A percentile compares a stretch with the other conserved stretches of the same genome.
These are phyloP conservation scores for Tremella mesenterica DNA, from an alignment of 768 basidiomycete genomes.

Conservation along the genomic window DNA sequence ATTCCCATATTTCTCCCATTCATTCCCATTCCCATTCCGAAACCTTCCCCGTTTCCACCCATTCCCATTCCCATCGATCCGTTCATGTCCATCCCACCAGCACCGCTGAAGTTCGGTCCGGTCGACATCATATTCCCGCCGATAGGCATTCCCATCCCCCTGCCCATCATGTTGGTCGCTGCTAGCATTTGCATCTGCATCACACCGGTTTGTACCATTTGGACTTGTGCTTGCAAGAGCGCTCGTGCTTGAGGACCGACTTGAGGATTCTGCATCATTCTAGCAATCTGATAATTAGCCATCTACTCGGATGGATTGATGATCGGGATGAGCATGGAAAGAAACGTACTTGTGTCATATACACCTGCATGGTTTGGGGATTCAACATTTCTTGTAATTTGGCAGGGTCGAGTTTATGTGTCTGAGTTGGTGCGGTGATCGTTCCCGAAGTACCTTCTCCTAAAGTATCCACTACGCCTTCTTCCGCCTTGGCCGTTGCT, in stretches of 20 bases:
- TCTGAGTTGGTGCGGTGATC: not conserved
- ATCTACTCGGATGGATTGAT: too few relatives aligned
- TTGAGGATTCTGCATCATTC: constrained; percentile 30
- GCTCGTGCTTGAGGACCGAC: constrained; percentile 13
- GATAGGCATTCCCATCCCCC: constrained; percentile 16
- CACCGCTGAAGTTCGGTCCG: constrained; percentile 14
- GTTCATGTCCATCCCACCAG: constrained; percentile 9
- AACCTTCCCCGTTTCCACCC: not conserved
- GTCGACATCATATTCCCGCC: constrained; percentile 17
- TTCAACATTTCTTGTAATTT: constrained; percentile 32
- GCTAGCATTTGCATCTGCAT: constrained; percentile 33
- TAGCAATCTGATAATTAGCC: constrained; percentile 15
- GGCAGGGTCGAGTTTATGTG: constrained; percentile 13
- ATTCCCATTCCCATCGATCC: constrained; percentile 9
- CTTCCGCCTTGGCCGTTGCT: constrained; percentile 5
- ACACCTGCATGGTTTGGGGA: constrained; percentile 32
- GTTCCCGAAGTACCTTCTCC: constrained; percentile 5
- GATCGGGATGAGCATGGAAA: too few relatives aligned
- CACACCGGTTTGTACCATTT: constrained; percentile 22
- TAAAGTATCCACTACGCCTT: constrained; percentile 5
- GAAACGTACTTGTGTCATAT: constrained; percentile 29
- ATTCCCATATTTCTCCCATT: constrained; percentile 1
- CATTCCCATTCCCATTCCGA: constrained; percentile 10
- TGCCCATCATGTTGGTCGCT: constrained; percentile 49
- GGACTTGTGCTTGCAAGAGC: constrained; percentile 17